Base-by-base conservation (phyloP, 768 basidiomycete genomes). In the Suillus subaureus region DNA sequence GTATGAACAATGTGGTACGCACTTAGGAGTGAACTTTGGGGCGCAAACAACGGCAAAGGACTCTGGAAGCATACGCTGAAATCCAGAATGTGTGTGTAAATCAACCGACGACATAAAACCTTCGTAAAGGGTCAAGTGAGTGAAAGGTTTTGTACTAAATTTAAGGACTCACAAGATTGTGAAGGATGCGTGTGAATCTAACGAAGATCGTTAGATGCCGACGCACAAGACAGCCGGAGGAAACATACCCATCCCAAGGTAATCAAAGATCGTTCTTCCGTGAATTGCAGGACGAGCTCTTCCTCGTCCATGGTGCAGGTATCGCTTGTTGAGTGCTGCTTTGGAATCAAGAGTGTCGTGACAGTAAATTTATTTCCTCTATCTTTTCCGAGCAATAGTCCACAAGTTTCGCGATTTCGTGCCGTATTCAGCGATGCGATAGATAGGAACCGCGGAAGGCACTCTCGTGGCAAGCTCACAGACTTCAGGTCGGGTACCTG, bases 51-150 rank as follows among this genome's bases (percentile, higher is more conserved):
- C 92, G 0, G 95, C 95, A 73, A 97, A 93, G 0, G 93, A 94
- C 73, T 97, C 95, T 0, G 91, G 92, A 4, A 97, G 84, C 89
- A 94, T 95, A 42, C 86, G 77, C 70, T 97, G 95, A 78, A 96
- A 97, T 9, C 86, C 90, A 1, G 92, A 89, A 75, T 96, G 95
- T 3, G 94, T 96, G 70, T 97, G 95, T 26, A 97, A 77, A 75
- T 97, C 95, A 21, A 96, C 89, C 9, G 94, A 96, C 7, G 94
- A 96, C 92, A 97, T 94, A 80, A 97, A 97, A 76, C 89, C 89
- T 90, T 40, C 37, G 3, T 28, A 55, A 54, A 35, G 51, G 7
- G 47, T 67, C 40, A 70, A 67, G 49, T 64, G 6, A 63, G 54
- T 55, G n/a, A 12, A n/a, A 40, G 28, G 1, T 33, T 61, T 35